phyloP scores from a whole-genome alignment of 2,329 filamentous ascomycete species.

The Alternaria sp. region DNA sequence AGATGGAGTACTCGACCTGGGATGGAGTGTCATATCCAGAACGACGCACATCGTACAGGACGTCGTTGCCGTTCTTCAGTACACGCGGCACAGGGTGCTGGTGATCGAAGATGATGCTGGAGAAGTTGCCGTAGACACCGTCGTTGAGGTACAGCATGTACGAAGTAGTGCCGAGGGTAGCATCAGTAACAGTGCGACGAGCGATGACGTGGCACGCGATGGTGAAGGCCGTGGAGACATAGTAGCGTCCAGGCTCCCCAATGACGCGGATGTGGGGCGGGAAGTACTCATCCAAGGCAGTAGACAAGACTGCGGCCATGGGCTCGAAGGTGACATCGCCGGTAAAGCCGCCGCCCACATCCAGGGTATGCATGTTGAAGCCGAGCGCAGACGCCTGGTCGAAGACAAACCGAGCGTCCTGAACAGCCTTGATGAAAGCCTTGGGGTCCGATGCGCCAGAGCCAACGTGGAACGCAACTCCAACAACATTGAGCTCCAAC shows the following conservation, averaged over 20 bases:
- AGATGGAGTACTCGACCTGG: constrained; percentile 87
- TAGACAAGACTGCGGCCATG: constrained; percentile 82
- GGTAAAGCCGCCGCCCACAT: constrained; percentile 93
- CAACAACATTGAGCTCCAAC: constrained; percentile 87
- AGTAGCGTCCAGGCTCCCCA: constrained; percentile 95
- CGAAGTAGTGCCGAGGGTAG: constrained; percentile 69
- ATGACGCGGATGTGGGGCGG: constrained; percentile 85
- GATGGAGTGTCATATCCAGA: constrained; percentile 57
- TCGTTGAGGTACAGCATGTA: constrained; percentile 99
- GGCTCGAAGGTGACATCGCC: constrained; percentile 90
- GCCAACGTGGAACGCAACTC: constrained; percentile 97
- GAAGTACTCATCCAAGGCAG: constrained; percentile 87
- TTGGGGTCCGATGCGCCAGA: constrained; percentile 94
- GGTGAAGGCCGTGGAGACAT: constrained; percentile 91
- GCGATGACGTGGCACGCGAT: constrained; percentile 96
- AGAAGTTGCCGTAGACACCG: constrained; percentile 97
- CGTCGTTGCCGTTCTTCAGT: constrained; percentile 68
- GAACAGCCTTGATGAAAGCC: constrained; percentile 89
- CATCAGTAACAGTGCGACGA: constrained; percentile 83
- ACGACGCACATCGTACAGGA: constrained; percentile 60
- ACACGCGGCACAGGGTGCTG: constrained; percentile 89
- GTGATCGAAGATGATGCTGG: constrained; percentile 99
- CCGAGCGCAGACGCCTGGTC: constrained; percentile 80
- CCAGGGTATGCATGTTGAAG: constrained; percentile 83
- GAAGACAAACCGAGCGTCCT: constrained; percentile 88